Evolutionary conservation across 129 eudicot species (phyloP), one percentile per base, ranked within the genome.

Genomic region (Chrysanthemum makinoi): DNA sequence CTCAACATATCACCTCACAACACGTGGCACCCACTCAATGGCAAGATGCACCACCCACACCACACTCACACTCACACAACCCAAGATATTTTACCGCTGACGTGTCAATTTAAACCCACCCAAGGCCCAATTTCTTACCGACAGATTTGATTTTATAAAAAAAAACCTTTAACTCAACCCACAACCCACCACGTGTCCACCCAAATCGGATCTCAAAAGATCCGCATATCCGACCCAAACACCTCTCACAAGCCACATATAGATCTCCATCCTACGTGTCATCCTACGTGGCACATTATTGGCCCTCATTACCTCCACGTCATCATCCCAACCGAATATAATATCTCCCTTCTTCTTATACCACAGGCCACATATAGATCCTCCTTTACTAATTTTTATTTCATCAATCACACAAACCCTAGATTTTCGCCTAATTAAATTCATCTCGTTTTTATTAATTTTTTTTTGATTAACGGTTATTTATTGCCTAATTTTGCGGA

Each of bases 171-270:
- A 82, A 82, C 81, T 73, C 48, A 11, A 8, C 66, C 20, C 69
- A 56, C 64, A 80, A 11, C 72, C 16, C 55, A 50, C 85, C 90
- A 86, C 90, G 90, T 82, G 87, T 77, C 77, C 74, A 16, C 16
- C 48, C 65, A 24, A 70, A 82, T 56, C 87, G 81, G 83, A 82
- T 86, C 87, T 47, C 18, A 16, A 11, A 49, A 72, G 79, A 72
- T 82, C 79, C 73, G 57, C 54, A 39, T 64, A 79, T 77, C 87
- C 85, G 81, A 74, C 75, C 69, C 65, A 66, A 71, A 65, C 51
- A 39, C 28, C 13, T 10, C 54, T 68, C 77, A 24, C 73, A n/a
- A 57, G 71, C 81, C 79, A 58, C 72, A 61, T 73, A 73, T 82
- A 35, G 87, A 86, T 86, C 79, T 76, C 76, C 58, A 10, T 65